Evolutionary conservation across 2,329 filamentous ascomycete species (phyloP).

Genomic region (Aspergillus sp.): DNA sequence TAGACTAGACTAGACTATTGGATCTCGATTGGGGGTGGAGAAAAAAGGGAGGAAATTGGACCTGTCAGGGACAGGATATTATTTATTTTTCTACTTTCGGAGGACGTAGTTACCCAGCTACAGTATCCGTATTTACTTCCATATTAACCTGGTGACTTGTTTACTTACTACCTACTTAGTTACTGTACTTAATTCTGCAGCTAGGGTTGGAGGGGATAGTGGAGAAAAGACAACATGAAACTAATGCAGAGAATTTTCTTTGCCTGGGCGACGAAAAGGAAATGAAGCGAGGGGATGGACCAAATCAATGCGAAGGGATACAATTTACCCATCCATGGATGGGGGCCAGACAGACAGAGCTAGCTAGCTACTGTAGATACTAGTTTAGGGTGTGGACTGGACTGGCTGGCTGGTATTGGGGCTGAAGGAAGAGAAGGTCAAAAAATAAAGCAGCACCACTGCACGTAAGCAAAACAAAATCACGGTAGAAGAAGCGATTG

Average conservation of each 20-base stretch:
- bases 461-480: too few species aligned
- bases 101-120: not conserved
- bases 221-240: not conserved
- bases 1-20: not conserved
- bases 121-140: too few species aligned
- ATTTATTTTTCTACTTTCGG: not conserved
- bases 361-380: not conserved
- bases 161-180: not conserved
- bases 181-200: not conserved
- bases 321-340: not conserved
- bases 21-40: not conserved
- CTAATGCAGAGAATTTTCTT: conserved; percentile 1
- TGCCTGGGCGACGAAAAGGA: not conserved
- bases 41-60: not conserved
- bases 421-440: conserved; percentile 3
- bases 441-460: not conserved
- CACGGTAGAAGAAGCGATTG: conserved; percentile 1
- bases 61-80: not conserved
- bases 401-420: not conserved
- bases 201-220: not conserved
- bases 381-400: too few species aligned
- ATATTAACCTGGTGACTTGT: too few species aligned
- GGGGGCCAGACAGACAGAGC: not conserved
- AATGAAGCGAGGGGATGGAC: not conserved
- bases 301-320: not conserved